Evolutionary conservation across 345 rosid genomes (phyloP), one percentile per base, ranked within the genome.

Genomic region (Gossypium stocksii): DNA sequence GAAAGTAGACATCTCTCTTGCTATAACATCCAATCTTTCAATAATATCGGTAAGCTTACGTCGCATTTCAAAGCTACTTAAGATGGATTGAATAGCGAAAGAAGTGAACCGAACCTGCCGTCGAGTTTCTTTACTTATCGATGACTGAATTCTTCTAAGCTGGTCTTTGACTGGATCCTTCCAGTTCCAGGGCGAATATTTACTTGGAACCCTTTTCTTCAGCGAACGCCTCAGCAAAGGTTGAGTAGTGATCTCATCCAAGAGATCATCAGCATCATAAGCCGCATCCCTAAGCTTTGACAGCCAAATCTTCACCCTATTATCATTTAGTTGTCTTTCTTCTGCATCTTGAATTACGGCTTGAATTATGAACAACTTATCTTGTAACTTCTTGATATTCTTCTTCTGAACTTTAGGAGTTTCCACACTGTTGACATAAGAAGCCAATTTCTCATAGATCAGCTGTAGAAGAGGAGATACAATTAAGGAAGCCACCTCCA

Each of bases 341-440:
- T 76, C 78, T 54, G 82, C 82, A 58, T 71, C 82, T 34, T 79
- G 57, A 15, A 79, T 61, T 23, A 72, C 82, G 4, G 74, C 82
- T 49, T 61, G 70, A 48, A 80, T 66, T 1, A 60, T 4, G 9
- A 2, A n/a, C 43, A 76, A 15, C 46, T 34, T 71, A 2, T 27
- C 48, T 25, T 27, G 57, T 12, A 80, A 66, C 58, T 59, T 80
- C 51, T 58, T 51, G 29, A 71, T 9, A 16, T 65, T 52, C 56
- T 49, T 49, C 69, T 43, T 57, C 13, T 46, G 22, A 10, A 25
- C 73, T 4, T 46, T 20, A 10, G 22, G 34, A 20, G 16, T 20
- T 52, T 17, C 49, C 53, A 8, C 13, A 48, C 10, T 4, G 1
- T 29, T 14, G 25, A 66, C 53, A 14, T 58, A 70, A 49, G 71